A percentile compares a stretch with the other conserved stretches of the same genome.
phyloP scores from a whole-genome alignment of 192 early-diverging fungal genomes.

The Linnemannia schmuckeri region DNA sequence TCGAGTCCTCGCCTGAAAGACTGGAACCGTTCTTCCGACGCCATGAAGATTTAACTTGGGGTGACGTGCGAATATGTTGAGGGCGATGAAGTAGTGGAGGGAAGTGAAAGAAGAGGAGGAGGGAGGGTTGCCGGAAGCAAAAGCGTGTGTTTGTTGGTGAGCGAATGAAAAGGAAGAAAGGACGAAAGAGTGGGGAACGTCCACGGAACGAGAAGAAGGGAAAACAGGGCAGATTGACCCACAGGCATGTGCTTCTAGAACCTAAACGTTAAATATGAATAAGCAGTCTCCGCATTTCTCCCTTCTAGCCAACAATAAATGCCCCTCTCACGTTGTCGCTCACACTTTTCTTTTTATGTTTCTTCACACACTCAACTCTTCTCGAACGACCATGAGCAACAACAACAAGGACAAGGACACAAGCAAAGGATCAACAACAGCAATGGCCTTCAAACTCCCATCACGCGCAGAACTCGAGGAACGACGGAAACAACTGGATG shows the following conservation, averaged over 20 bases:
- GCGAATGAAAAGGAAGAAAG: too few species aligned
- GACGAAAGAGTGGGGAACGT: neutral
- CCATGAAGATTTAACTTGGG: neutral
- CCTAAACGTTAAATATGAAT: neutral
- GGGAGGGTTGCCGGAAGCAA: neutral
- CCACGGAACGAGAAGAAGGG: neutral
- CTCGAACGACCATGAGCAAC: neutral
- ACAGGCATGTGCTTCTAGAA: too few species aligned
- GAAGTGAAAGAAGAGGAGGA: neutral
- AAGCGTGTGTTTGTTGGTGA: too few species aligned
- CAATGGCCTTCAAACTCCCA: conserved; percentile 20
- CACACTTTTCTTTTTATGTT: neutral
- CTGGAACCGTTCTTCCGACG: neutral
- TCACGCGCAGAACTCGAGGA: conserved; percentile 26
- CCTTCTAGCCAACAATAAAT: too few species aligned
- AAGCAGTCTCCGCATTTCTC: neutral
- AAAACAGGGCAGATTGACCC: too few species aligned
- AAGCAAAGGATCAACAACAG: neutral
- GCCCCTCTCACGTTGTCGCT: neutral
- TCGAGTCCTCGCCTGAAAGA: neutral
- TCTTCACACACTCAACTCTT: neutral
- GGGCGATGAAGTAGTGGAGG: neutral
- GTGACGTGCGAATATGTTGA: neutral
- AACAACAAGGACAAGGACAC: conserved; percentile 5
- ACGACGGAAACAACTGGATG: conserved; percentile 27